These are phyloP conservation scores for Leccinum uliginosum DNA, from an alignment of 768 basidiomycete species.

Conservation along the genomic window DNA sequence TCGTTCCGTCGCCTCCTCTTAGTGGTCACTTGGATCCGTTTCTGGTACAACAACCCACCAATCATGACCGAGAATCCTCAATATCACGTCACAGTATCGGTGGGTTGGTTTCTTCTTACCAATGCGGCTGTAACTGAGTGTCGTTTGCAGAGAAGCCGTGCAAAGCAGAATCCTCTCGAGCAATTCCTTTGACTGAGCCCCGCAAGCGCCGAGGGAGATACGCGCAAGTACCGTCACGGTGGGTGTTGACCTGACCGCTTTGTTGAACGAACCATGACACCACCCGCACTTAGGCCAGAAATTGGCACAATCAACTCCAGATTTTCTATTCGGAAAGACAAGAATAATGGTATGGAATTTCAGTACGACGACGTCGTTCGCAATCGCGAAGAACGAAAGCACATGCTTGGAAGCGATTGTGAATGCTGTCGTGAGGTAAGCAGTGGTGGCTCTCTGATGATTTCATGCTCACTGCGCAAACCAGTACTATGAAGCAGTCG, in stretches of 20 bases:
- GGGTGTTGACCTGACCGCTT: constrained; percentile 11
- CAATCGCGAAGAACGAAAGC: constrained; percentile 54
- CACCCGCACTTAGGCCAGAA: constrained; percentile 15
- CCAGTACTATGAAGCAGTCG: constrained; percentile 79
- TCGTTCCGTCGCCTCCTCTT: constrained; percentile 3
- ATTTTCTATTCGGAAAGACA: constrained; percentile 61
- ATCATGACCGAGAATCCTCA: neutral
- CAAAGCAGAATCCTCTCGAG: constrained; percentile 11
- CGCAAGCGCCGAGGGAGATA: constrained; percentile 61
- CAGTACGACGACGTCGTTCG: constrained; percentile 79
- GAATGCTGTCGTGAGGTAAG: constrained; percentile 76
- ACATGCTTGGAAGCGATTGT: constrained; percentile 74
- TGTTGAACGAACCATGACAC: neutral
- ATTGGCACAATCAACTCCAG: constrained; percentile 53
- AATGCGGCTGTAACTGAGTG: neutral
- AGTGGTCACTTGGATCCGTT: constrained; percentile 10
- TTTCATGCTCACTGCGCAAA: neutral
- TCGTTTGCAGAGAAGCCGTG: constrained; percentile 7
- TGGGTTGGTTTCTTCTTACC: constrained; percentile 4
- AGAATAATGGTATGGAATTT: constrained; percentile 61
- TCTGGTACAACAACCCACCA: neutral
- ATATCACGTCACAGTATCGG: constrained; percentile 1
- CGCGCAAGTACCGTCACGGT: constrained; percentile 35
- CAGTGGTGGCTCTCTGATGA: neutral
- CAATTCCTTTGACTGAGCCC: constrained; percentile 14